These are phyloP conservation scores for Citrus hindsii DNA, from an alignment of 345 rosid genomes.

Conservation along the genomic window DNA sequence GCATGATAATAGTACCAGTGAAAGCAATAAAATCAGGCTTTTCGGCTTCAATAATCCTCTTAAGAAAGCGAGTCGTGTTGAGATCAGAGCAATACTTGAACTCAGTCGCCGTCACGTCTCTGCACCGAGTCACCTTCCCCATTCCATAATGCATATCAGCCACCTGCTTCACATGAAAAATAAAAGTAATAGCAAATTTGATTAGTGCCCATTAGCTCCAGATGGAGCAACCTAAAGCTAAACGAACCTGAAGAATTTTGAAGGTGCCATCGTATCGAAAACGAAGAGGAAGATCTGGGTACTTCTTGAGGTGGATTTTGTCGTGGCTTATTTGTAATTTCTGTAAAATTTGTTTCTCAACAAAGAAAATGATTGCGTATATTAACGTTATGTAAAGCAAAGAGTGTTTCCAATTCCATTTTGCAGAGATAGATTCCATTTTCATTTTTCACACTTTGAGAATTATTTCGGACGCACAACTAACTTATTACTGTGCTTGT, in stretches of 20 bases:
- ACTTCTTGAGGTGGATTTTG: conserved; percentile 54
- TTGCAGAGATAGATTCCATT: conserved; percentile 16
- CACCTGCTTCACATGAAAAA: conserved; percentile 33
- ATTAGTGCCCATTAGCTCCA: neutral
- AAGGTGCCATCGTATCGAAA: conserved; percentile 83
- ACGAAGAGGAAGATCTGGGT: conserved; percentile 64
- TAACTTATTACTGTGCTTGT: too few species aligned
- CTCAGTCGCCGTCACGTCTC: conserved; percentile 61
- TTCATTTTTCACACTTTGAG: neutral
- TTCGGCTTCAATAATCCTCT: conserved; percentile 64
- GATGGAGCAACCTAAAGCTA: neutral
- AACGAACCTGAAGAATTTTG: conserved; percentile 83
- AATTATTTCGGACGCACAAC: too few species aligned
- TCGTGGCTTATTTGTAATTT: conserved; percentile 39
- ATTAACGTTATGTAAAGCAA: conserved; percentile 41
- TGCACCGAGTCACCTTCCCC: conserved; percentile 67
- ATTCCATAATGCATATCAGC: conserved; percentile 93
- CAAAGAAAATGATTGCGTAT: conserved; percentile 30
- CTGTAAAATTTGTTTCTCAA: conserved; percentile 40
- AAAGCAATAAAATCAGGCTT: conserved; percentile 84
- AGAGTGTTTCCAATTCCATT: conserved; percentile 42
- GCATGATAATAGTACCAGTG: conserved; percentile 43
- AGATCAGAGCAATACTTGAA: conserved; percentile 74
- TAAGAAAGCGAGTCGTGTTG: conserved; percentile 71
- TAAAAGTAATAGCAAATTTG: neutral